These are phyloP conservation scores for Trifolium dubium DNA, from an alignment of 306 rosid species.

Conservation along the genomic window DNA sequence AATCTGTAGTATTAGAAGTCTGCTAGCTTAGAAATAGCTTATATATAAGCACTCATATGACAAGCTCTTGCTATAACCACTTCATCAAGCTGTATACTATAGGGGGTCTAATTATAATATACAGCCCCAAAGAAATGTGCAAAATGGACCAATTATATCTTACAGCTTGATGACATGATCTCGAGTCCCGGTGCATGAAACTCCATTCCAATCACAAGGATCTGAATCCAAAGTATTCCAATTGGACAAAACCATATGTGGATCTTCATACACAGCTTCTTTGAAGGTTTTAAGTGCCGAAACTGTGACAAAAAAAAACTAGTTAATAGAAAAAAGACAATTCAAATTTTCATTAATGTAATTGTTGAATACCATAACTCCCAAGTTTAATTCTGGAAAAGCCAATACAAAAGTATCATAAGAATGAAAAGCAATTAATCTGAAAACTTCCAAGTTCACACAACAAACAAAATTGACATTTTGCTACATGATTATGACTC, in stretches of 20 bases:
- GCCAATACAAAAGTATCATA: conserved; percentile 31
- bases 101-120: neutral
- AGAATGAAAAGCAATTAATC: conserved; percentile 41
- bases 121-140: conserved; percentile 1
- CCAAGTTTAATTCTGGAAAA: conserved; percentile 2
- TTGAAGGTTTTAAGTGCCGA: conserved; percentile 67
- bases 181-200: conserved; percentile 62
- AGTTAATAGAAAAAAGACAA: conserved; percentile 38
- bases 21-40: conserved; percentile 30
- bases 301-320: conserved; percentile 53
- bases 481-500: conserved; percentile 21
- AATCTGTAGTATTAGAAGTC: conserved; percentile 38
- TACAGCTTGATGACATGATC: conserved; percentile 86
- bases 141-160: conserved; percentile 47
- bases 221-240: conserved; percentile 81
- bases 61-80: neutral
- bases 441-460: conserved; percentile 34
- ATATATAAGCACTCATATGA: neutral
- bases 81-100: neutral
- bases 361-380: conserved; percentile 27
- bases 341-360: conserved; percentile 6
- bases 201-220: conserved; percentile 91
- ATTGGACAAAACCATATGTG: conserved; percentile 65
- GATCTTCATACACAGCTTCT: conserved; percentile 88
- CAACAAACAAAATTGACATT: conserved; percentile 24